These are phyloP conservation scores for Arachnopeziza araneosa DNA, from an alignment of 2,329 filamentous ascomycete genomes.

Conservation along the genomic window DNA sequence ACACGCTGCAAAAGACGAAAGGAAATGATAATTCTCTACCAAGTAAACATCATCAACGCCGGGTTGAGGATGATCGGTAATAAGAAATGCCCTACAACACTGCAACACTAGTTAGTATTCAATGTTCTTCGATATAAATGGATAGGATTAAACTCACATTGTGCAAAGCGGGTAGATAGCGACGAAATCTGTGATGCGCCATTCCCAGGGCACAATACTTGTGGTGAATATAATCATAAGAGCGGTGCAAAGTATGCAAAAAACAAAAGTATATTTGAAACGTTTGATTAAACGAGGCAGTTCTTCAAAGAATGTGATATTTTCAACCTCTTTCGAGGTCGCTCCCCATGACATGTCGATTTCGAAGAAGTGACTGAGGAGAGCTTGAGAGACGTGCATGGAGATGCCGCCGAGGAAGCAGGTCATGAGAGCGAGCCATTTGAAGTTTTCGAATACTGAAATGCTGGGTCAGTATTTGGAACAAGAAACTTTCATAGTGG, in stretches of 20 bases:
- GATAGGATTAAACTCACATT: conserved; percentile 23
- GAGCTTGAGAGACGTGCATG: conserved; percentile 36
- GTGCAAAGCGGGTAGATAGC: conserved; percentile 53
- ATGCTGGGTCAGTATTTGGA: background rate
- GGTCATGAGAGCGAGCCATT: conserved; percentile 40
- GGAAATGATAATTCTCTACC: conserved; percentile 30
- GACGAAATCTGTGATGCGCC: conserved; percentile 39
- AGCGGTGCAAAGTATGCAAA: conserved; percentile 40
- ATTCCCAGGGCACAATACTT: conserved; percentile 19
- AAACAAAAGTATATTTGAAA: conserved; percentile 50
- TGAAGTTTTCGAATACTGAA: conserved; percentile 49
- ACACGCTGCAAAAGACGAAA: too few relatives aligned
- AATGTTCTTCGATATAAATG: background rate
- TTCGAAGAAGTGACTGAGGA: conserved; percentile 38
- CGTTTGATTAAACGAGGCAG: conserved; percentile 44
- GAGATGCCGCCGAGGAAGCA: conserved; percentile 40
- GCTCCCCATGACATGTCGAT: conserved; percentile 46
- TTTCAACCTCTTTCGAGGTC: conserved; percentile 52
- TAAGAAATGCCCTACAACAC: conserved; percentile 48
- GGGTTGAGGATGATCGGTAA: conserved; percentile 57
- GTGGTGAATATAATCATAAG: conserved; percentile 44
- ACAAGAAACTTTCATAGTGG: background rate
- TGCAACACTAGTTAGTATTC: background rate
- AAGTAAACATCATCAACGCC: conserved; percentile 58
- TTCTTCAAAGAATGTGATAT: conserved; percentile 16